Evolutionary conservation across 2,329 filamentous ascomycete species (phyloP), one percentile per base, ranked within the genome.

Genomic region (Monascus ruber): DNA sequence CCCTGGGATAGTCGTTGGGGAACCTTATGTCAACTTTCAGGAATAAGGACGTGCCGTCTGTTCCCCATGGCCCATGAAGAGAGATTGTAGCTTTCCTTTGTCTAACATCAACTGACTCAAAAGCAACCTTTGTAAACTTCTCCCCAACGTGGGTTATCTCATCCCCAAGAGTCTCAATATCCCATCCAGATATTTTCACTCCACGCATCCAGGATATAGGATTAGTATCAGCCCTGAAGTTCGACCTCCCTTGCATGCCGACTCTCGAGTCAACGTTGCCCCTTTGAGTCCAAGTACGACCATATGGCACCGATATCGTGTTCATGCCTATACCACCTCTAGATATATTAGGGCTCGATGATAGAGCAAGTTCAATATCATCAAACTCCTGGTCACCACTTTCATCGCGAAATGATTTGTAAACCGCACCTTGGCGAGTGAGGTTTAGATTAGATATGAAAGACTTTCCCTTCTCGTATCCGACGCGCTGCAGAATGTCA

Each of bases 331-430:
- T 47, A 11, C 60, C 64, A 11, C 64, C 55, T 36, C 48, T 45
- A 24, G 53, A 42, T 26, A 50, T 39, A 11, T 50, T 43, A 7
- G 45, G 43, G 6, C 45, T 48, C 24, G 53, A 42, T 3, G 58
- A 61, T 36, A 58, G 48, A n/a, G 46, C 42, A 25, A 51, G 51
- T n/a, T 57, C 54, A 25, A 54, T 40, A 44, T 76, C 76, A 41
- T 82, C 77, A 24, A 72, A 66, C 35, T 71, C 70, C 31, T 69
- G 59, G 35, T 66, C 67, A 40, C 76, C 75, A 39, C 83, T 80
- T 17, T 83, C 71, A 32, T 86, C 79, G 34, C 85, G 79, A 53
- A 89, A 95, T 0, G 85, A 89, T 58, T 83, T 85, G 66, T 95
- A 95, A 2, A 73, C 67, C 5, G 88, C 86, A 7, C 87, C 87